Conservation (phyloP, 192 early-diverging fungal species). For the Backusella circina region DNA sequence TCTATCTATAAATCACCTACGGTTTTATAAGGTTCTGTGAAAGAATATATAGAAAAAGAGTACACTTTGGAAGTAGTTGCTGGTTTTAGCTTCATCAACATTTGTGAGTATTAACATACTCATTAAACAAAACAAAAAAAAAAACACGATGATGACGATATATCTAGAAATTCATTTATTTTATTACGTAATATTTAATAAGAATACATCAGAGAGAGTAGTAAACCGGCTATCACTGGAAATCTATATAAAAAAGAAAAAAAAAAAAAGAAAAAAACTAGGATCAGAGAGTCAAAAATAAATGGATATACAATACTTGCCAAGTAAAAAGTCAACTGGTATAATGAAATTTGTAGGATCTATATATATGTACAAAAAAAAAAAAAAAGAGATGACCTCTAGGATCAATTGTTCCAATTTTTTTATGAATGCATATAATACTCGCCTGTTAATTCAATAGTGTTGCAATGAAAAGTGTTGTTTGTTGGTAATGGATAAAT, state of each 20-base stretch:
- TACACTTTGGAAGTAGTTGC: too few species aligned
- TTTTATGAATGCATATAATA: background rate
- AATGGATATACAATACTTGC: background rate
- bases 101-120: too few species aligned
- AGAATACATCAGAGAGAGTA: too few species aligned
- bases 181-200: too few species aligned
- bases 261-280: background rate
- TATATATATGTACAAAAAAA: background rate
- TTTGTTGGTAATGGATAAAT: background rate
- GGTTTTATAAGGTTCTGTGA: too few species aligned
- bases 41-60: too few species aligned
- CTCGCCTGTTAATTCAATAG: conserved; percentile 5
- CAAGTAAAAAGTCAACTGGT: background rate
- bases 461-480: background rate
- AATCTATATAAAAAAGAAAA: background rate
- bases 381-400: background rate
- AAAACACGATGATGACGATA: too few species aligned
- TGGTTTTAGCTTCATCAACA: too few species aligned
- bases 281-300: background rate
- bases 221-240: background rate
- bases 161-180: too few species aligned
- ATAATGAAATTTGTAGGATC: background rate
- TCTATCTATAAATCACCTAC: too few species aligned
- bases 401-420: conserved; percentile 13
- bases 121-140: too few species aligned